These are phyloP conservation scores for Tagetes patula DNA, from an alignment of 129 eudicot species.

Conservation along the genomic window DNA sequence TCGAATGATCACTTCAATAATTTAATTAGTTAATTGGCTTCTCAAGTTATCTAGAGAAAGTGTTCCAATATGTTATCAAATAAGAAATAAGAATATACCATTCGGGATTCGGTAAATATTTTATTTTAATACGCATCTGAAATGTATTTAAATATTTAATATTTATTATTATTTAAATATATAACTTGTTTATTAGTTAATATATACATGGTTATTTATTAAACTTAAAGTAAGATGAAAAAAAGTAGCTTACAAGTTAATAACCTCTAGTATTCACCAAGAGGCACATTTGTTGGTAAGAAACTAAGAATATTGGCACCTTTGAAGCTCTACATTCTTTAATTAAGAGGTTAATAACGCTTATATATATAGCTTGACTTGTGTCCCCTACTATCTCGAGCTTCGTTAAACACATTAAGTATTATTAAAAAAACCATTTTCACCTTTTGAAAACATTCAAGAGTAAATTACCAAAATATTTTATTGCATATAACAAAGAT, in stretches of 20 bases:
- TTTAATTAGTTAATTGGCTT: neutral
- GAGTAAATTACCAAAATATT: neutral
- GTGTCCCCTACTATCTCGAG: neutral
- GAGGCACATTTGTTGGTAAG: slow-evolving; percentile 6
- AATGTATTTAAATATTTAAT: neutral
- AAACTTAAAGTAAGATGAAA: neutral
- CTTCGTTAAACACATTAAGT: neutral
- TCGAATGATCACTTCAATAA: no score
- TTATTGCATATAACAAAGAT: neutral
- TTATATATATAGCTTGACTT: neutral
- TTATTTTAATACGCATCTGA: neutral
- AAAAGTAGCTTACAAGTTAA: neutral
- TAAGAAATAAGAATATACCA: no score
- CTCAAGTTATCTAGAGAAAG: no score
- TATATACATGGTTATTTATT: neutral
- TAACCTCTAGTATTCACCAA: slow-evolving; percentile 11
- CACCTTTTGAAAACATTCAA: neutral
- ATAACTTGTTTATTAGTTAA: neutral
- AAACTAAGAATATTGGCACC: neutral
- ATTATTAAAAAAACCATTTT: neutral
- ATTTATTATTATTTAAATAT: neutral
- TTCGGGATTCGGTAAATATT: no score
- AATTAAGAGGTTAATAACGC: neutral
- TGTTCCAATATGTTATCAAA: no score
- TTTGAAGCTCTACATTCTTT: neutral